Base-by-base conservation (phyloP, 352 stramenopile species). In the Phytophthora crassamura region DNA sequence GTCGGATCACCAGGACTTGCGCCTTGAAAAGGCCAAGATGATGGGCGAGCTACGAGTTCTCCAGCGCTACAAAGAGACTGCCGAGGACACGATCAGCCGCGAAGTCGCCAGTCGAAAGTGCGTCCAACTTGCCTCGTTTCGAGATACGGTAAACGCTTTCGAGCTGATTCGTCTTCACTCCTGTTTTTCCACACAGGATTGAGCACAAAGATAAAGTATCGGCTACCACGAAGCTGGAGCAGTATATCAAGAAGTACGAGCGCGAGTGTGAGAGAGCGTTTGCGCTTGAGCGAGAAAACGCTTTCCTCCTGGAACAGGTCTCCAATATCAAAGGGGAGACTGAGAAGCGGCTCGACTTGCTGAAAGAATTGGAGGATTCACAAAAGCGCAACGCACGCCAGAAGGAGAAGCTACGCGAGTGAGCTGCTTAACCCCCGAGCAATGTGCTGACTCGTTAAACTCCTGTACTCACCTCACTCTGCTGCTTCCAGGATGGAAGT, bases 211-310 rank as follows among this genome's bases (percentile, higher is more conserved):
- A 93, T 47, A 88, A 84, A 55, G 65, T 94, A 16, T 78, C 78
- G 4, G 74, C 78, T 4, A 71, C 70, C 1, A 90, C 77, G 7
- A 89, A 88, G 51, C 67, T 94, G 20, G 82, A 93, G 43, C 86
- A 94, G 61, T 91, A 90, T 49, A 78, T 90, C 54, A 89, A 91
- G 53, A 94, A 91, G 48, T 91, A 93, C 46, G 82, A 94, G 56
- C 78, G 85, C 34, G 84, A 92, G 55, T 90, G 84, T 35, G 84
- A 90, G 60, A 66, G 75, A 47, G 70, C 75, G 14, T 71, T 78
- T 40, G 76, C 81, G 14, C 74, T 92, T 0, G 82, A 92, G 54
- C 77, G 78, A 2, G 84, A 92, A 49, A 92, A 90, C 41, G 61
- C 75, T 18, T 89, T 92, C 49, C 64, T 92, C 6, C 64, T 87